Evolutionary conservation across 2,329 filamentous ascomycete genomes (phyloP), one percentile per base, ranked within the genome.

Genomic region (Pseudocercospora musae): DNA sequence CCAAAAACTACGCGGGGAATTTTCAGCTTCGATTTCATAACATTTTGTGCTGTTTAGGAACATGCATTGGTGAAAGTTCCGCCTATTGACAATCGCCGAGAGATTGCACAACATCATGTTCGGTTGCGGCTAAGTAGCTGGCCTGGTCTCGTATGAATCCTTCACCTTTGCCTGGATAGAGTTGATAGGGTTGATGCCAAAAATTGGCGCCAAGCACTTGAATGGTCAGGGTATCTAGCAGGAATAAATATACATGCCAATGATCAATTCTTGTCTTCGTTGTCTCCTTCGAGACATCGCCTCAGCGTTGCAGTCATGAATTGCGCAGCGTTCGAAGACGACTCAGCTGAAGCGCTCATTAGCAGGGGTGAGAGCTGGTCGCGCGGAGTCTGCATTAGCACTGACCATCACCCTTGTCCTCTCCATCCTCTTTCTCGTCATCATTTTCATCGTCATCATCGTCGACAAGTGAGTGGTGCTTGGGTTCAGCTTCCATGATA

Each of bases 401-500:
- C 48, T 57, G n/a, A 21, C 21, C 49, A 27, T 42, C 21, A 27
- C 29, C 52, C 25, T 59, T 52, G n/a, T 46, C 57, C 20, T 42
- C 53, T 10, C 25, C 13, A 2, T 53, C 48, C 31, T 66, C 62
- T 48, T 66, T 67, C 13, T 66, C 67, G 56, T 68, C 64, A 18
- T 66, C 64, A 18, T 48, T 55, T 62, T 65, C 70, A 20, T 70
- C 66, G n/a, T 64, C 68, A 46, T 71, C 71, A 40, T 70, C 64
- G 53, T 71, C 68, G 18, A 37, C 52, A 20, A 54, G 52, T 9
- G 52, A 54, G 31, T 54, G 52, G 31, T 54, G 52, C 52, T 54
- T 54, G 29, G 52, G 52, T 57, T 72, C 73, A 9, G 81, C 78
- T 29, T 78, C 76, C 60, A 84, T 81, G 57, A 81, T 80, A 44